Base-by-base conservation (phyloP, 2,329 filamentous ascomycete genomes). In the Calonectria naviculata region DNA sequence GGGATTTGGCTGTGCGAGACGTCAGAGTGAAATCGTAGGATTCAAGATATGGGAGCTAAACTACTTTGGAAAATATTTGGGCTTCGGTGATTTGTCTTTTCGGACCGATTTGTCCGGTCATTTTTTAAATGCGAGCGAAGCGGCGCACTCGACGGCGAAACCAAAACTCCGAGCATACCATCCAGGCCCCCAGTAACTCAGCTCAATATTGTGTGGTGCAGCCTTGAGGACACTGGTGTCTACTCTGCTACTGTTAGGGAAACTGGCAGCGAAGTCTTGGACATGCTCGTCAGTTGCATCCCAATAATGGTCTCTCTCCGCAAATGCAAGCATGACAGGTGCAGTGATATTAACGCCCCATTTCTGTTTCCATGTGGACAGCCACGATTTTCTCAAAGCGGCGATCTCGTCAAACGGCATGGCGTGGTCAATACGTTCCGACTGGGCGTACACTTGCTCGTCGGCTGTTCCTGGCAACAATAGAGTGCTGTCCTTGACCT, bases 141-240 rank as follows among this genome's bases (percentile, higher is more conserved):
- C 61, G 13, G 75, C 75, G 36, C 73, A 76, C 21, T 77, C 75
- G 8, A 73, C 17, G 0, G 75, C 75, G 56, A 77, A 77, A 0
- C 75, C 75, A 34, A 77, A 77, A 31, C 70, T 61, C 5, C 75
- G 66, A 3, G 73, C 73, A 31, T 77, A 77, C 73, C 73, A 77
- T 1, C 75, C 75, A 0, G 65, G 31, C 4, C 66, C 49, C 75
- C 75, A 77, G 28, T 77, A 71, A 13, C 75, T 77, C 19, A 77
- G 21, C 44, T 77, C 75, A 9, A 75, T 65, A n/a, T 73, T 73
- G 56, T 77, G 75, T 5, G 75, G 75, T 2, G 75, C 75, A 6
- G 54, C 63, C 12, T 28, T 67, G 19, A 75, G 34, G 5, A 77
- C 31, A 36, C 75, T 77, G n/a, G 61, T 62, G 36, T 77, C 75